Percentiles rank a stretch among this genome's conserved stretches.
These are phyloP conservation scores for Ceratobasidium papillatum DNA, from an alignment of 1,284 basidiomycete species.

Conservation along the genomic window DNA sequence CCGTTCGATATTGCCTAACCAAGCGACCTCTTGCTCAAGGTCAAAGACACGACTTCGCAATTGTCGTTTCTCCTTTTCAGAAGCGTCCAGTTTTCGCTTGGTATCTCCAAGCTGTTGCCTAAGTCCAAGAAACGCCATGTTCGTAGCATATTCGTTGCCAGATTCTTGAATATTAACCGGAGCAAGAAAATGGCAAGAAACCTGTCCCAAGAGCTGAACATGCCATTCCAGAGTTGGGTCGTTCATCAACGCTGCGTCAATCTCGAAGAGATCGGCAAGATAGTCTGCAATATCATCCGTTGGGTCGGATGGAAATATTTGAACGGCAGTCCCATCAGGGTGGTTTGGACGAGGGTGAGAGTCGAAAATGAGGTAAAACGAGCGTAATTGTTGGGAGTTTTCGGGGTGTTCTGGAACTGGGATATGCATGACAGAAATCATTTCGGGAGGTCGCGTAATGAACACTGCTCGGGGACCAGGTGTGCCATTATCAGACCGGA, in stretches of 20 bases:
- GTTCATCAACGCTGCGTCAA: conserved; percentile 56
- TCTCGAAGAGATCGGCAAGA: conserved; percentile 61
- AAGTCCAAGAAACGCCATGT: conserved; percentile 13
- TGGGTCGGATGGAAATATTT: conserved; percentile 56
- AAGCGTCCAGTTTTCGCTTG: not conserved
- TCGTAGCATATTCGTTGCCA: conserved; percentile 19
- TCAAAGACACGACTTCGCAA: conserved; percentile 6
- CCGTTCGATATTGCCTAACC: not conserved
- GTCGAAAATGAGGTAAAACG: conserved; percentile 65
- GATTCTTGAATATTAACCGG: not conserved
- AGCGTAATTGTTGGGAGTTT: conserved; percentile 45
- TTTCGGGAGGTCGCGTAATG: conserved; percentile 75
- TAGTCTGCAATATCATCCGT: conserved; percentile 56
- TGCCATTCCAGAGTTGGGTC: conserved; percentile 64
- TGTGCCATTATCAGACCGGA: conserved; percentile 49
- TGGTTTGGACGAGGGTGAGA: conserved; percentile 66
- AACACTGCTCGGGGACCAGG: conserved; percentile 55
- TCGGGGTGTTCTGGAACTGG: conserved; percentile 38
- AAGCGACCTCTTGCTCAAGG: conserved; percentile 14
- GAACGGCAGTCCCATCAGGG: conserved; percentile 65
- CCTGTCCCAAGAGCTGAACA: conserved; percentile 66
- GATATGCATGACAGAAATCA: conserved; percentile 65
- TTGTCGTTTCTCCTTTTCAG: conserved; percentile 7
- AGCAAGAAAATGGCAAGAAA: conserved; percentile 64
- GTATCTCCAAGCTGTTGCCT: not conserved